phyloP scores from a whole-genome alignment of 768 basidiomycete species.

The Termitomyces heimii region DNA sequence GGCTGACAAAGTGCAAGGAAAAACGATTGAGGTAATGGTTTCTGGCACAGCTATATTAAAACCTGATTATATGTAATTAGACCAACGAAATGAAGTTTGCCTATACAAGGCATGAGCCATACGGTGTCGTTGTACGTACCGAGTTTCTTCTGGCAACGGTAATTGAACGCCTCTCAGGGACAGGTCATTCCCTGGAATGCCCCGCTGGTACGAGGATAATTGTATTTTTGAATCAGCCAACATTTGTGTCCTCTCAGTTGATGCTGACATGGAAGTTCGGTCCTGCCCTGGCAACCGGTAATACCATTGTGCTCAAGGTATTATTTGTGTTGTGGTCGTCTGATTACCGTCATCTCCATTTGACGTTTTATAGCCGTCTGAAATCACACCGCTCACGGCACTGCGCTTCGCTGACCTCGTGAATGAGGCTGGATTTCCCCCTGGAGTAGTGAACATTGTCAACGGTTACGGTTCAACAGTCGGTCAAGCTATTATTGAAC shows the following conservation, averaged over 20 bases:
- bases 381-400: constrained; percentile 59
- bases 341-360: no score
- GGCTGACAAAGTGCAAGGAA: no score
- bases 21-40: no score
- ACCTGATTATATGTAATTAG: not conserved
- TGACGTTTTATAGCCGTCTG: constrained; percentile 43
- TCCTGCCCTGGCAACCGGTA: constrained; percentile 38
- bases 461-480: constrained; percentile 52
- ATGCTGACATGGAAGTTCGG: constrained; percentile 24
- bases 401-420: constrained; percentile 44
- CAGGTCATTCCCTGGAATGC: constrained; percentile 57
- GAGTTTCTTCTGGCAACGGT: no score
- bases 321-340: no score
- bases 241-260: constrained; percentile 1
- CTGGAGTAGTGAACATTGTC: constrained; percentile 66
- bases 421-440: constrained; percentile 61
- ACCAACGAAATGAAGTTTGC: no score
- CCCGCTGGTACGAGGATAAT: constrained; percentile 17
- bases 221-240: not conserved
- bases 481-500: constrained; percentile 55
- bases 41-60: no score
- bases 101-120: no score
- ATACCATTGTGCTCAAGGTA: constrained; percentile 18
- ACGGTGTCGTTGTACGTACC: no score
- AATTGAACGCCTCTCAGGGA: no score